A percentile compares a stretch with the other conserved stretches of the same genome.
phyloP scores from a whole-genome alignment of 1,284 basidiomycete genomes.

The Apiotrichum veenhuisii region DNA sequence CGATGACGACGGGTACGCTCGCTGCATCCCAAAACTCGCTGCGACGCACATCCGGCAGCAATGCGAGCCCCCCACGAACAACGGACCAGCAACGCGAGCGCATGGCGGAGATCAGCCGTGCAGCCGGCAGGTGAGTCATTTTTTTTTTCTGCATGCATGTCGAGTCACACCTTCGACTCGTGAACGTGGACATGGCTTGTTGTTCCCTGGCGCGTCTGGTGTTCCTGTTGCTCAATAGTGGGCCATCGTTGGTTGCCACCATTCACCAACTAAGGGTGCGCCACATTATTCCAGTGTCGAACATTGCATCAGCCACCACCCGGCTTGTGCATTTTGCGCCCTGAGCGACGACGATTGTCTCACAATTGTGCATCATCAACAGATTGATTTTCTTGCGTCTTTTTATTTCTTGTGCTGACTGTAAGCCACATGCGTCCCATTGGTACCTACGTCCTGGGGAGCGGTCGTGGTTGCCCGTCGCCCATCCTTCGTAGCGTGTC shows the following conservation, averaged over 20 bases:
- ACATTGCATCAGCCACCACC: too few relatives aligned
- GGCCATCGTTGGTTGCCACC: too few relatives aligned
- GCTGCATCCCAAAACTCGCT: background rate
- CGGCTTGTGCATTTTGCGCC: too few relatives aligned
- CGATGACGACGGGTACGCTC: conserved; percentile 5
- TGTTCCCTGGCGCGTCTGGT: background rate
- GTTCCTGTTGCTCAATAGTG: too few relatives aligned
- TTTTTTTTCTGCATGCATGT: too few relatives aligned
- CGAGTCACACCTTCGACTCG: too few relatives aligned
- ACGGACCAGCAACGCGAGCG: conserved; percentile 9
- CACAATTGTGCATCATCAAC: too few relatives aligned
- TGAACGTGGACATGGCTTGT: too few relatives aligned
- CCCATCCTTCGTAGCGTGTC: background rate
- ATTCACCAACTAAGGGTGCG: too few relatives aligned
- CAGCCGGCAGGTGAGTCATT: conserved; percentile 15
- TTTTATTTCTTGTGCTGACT: background rate
- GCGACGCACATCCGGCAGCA: background rate
- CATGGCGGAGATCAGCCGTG: conserved; percentile 17
- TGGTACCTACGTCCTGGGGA: background rate
- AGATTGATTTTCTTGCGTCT: too few relatives aligned
- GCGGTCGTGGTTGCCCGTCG: background rate
- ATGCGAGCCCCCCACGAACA: background rate
- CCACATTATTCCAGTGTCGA: too few relatives aligned
- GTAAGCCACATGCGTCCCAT: conserved; percentile 6
- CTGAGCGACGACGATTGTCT: too few relatives aligned